Evolutionary conservation across 2,329 filamentous ascomycete genomes (phyloP), one percentile per base, ranked within the genome.

Genomic region (Colletotrichum plurivorum): DNA sequence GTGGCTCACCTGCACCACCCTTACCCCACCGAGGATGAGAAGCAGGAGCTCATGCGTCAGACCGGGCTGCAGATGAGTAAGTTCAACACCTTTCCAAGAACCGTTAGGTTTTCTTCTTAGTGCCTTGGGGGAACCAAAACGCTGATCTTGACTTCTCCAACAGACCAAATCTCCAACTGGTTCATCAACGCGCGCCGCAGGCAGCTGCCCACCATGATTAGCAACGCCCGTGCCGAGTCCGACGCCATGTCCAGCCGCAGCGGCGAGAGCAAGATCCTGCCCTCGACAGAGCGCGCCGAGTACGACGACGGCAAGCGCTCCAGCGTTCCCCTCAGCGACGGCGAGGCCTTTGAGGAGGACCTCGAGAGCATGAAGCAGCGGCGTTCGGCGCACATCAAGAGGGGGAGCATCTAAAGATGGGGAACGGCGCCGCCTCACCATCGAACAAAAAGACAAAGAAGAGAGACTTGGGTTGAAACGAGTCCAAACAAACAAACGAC

Each of bases 21-120:
- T 0, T 97, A 97, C 77, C 94, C 94, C 1, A 94, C 71, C 39
- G 71, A 72, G 78, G 93, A 97, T 71, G 92, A 97, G 81, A 97
- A 97, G 80, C 89, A 95, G 76, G 89, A 93, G 68, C 85, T 97
- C 55, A 94, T 94, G 86, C 87, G 87, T 54, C 85, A 90, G 75
- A 97, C 94, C 1, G 90, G 90, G 1, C 83, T 97, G 31, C 92
- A 93, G 63, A 91, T 97, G 83, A 95, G 92, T 89, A 85, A 84
- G 90, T 88, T 77, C 73, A 55, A 67, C 64, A 6, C 66, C 51
- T 48, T 58, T 36, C 31, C 43, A 18, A 63, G 25, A 61, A 41
- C 43, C 61, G 54, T 60, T 60, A 51, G 31, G 25, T 18, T 25
- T 20, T 31, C 10, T 36, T 36, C 10, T 36, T 36, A 36, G 31